Base-by-base conservation (phyloP, 2,329 filamentous ascomycete genomes). In the Ophiocordyceps unilateralis region DNA sequence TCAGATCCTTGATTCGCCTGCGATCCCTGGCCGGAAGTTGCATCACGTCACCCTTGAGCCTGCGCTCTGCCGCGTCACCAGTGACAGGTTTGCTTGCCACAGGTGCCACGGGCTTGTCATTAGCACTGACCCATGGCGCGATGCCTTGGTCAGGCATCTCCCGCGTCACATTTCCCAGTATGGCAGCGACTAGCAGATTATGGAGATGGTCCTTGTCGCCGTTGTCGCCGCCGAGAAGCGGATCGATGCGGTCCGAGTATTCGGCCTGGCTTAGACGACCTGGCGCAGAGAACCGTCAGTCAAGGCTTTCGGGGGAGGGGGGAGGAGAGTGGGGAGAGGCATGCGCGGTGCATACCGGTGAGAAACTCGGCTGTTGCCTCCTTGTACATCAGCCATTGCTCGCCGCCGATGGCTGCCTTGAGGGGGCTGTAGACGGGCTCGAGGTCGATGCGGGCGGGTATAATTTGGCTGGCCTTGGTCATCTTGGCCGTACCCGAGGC, bases 81-180 rank as follows among this genome's bases (percentile, higher is more conserved):
- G 72, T 74, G 40, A 76, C 68, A 20, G 75, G 73, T 55, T 82
- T 82, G 49, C 65, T 71, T 48, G 72, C 71, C 26, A 70, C 62
- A 37, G 66, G 67, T 11, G 71, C 62, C 17, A 69, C 61, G 17
- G 76, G 76, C 52, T 82, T 82, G 51, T 82, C 78, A 53, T 81
- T 80, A 43, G 78, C 76, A 57, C 76, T 81, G 56, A 82, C 78
- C 78, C 78, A 83, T 47, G 75, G 74, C 40, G 78, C 78, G 53
- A 79, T 70, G 51, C 77, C 77, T 55, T 69, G 68, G 49, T 81
- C 78, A 45, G 78, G 78, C 66, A 79, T 74, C 56, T 82, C 78
- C 45, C 78, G 66, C 30, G 76, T 81, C 46, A 81, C 72, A 67
- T 83, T 83, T 53, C 70, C 76, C 56, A 78, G 78, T 51, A 82